phyloP scores from a whole-genome alignment of 768 basidiomycete species.

The Xerocomus spinulosus region DNA sequence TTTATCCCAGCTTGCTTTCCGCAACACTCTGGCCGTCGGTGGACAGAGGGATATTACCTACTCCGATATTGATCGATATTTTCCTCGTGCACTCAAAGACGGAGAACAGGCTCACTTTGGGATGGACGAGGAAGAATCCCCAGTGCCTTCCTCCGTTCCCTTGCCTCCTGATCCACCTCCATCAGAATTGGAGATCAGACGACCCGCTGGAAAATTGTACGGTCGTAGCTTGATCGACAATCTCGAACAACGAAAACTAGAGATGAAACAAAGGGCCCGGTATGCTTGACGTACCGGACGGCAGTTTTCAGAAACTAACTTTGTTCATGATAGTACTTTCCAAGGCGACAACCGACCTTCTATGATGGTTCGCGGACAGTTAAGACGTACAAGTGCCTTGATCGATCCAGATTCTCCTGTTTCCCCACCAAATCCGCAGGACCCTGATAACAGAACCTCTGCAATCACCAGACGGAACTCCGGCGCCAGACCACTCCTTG shows the following conservation, averaged over 20 bases:
- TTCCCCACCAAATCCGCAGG: constrained; percentile 43
- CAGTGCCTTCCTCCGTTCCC: constrained; percentile 28
- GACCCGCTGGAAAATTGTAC: constrained; percentile 79
- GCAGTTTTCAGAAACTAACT: constrained; percentile 2
- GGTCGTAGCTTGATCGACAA: constrained; percentile 90
- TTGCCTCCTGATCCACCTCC: constrained; percentile 28
- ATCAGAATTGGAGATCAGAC: constrained; percentile 31
- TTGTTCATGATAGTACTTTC: constrained; percentile 57
- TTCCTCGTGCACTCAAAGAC: constrained; percentile 73
- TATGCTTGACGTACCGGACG: constrained; percentile 33
- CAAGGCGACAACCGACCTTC: constrained; percentile 84
- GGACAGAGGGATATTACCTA: constrained; percentile 62
- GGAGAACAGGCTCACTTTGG: constrained; percentile 70
- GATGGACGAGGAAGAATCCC: constrained; percentile 34
- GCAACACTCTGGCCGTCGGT: constrained; percentile 70
- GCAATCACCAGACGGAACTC: constrained; percentile 47
- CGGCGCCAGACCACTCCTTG: constrained; percentile 60
- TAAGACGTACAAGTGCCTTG: constrained; percentile 57
- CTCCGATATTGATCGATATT: constrained; percentile 50
- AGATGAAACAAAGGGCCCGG: constrained; percentile 82
- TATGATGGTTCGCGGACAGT: constrained; percentile 78
- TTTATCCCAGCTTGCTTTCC: constrained; percentile 80
- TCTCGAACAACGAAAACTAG: constrained; percentile 75
- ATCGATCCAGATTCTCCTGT: constrained; percentile 67
- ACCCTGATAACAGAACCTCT: constrained; percentile 40